Evolutionary conservation across 495 filamentous ascomycete genomes (phyloP).

Genomic region (Lasiosphaeria miniovina): DNA sequence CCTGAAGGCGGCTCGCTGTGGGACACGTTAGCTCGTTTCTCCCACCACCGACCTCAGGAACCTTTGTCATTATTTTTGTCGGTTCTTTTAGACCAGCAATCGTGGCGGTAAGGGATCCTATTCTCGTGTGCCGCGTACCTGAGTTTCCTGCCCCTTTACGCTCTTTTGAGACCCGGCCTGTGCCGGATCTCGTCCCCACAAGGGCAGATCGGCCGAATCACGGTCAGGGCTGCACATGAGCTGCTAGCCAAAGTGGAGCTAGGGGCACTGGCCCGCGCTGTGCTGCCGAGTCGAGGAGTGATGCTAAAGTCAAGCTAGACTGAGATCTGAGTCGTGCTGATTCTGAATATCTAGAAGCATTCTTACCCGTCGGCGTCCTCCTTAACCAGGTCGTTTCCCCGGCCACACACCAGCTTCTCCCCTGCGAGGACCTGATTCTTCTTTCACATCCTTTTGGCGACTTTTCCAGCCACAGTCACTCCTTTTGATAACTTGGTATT

Average conservation of each 20-base stretch:
- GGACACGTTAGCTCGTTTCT: conserved; percentile 73
- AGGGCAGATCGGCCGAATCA: conserved; percentile 18
- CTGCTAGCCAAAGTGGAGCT: conserved; percentile 16
- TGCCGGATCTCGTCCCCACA: conserved; percentile 21
- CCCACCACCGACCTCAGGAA: conserved; percentile 49
- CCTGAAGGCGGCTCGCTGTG: conserved; percentile 50
- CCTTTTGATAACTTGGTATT: conserved; percentile 44
- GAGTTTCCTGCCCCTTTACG: conserved; percentile 9
- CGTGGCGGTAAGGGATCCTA: conserved; percentile 65
- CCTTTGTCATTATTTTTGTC: conserved; percentile 47
- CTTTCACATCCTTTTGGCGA: conserved; percentile 28
- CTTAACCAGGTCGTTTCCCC: conserved; percentile 38
- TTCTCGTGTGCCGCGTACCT: conserved; percentile 29
- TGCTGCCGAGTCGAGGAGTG: conserved; percentile 8
- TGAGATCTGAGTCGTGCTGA: conserved; percentile 20
- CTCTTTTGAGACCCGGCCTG: conserved; percentile 4
- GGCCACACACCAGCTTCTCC: conserved; percentile 35
- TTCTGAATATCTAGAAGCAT: conserved; percentile 21
- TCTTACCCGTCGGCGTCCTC: conserved; percentile 29
- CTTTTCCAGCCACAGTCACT: conserved; percentile 50
- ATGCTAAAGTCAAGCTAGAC: not conserved
- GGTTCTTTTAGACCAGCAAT: conserved; percentile 49
- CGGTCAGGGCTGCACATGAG: not conserved
- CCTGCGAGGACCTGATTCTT: conserved; percentile 33
- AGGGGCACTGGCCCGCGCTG: conserved; percentile 5